These are phyloP conservation scores for Sporisorium exsertum DNA, from an alignment of 1,284 basidiomycete species.

Conservation along the genomic window DNA sequence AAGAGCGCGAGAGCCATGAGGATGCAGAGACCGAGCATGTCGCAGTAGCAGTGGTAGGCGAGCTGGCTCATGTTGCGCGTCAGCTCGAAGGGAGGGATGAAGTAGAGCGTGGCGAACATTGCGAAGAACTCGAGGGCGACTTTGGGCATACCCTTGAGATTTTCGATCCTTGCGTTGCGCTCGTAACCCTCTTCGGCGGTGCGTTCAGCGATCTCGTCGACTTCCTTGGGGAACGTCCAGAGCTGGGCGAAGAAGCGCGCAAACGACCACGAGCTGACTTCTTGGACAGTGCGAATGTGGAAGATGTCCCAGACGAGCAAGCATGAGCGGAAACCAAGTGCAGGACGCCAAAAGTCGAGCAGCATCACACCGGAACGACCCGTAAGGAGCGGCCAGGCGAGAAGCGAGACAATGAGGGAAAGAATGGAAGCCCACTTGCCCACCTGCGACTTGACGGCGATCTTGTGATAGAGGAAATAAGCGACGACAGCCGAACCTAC, in stretches of 20 bases:
- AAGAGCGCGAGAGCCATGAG: slow-evolving; percentile 63
- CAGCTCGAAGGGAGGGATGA: slow-evolving; percentile 62
- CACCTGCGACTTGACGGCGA: slow-evolving; percentile 42
- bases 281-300: slow-evolving; percentile 57
- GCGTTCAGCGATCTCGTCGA: slow-evolving; percentile 59
- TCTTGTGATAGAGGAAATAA: slow-evolving; percentile 59
- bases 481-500: slow-evolving; percentile 48
- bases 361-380: slow-evolving; percentile 59
- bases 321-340: slow-evolving; percentile 64
- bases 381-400: slow-evolving; percentile 60
- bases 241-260: slow-evolving; percentile 64
- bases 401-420: slow-evolving; percentile 45
- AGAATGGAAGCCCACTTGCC: slow-evolving; percentile 53
- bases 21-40: slow-evolving; percentile 55
- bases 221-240: slow-evolving; percentile 66
- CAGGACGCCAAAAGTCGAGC: slow-evolving; percentile 65
- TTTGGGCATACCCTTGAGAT: slow-evolving; percentile 58
- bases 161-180: slow-evolving; percentile 53
- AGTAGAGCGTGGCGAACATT: slow-evolving; percentile 54
- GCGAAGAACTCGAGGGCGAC: slow-evolving; percentile 53
- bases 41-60: slow-evolving; percentile 60
- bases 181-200: slow-evolving; percentile 49
- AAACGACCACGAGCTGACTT: slow-evolving; percentile 60
- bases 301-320: slow-evolving; percentile 68
- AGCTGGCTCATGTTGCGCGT: slow-evolving; percentile 58